A percentile compares a stretch with the other conserved stretches of the same genome.
phyloP scores from a whole-genome alignment of 2,329 filamentous ascomycete genomes.

The Exophiala dermatitidis region DNA sequence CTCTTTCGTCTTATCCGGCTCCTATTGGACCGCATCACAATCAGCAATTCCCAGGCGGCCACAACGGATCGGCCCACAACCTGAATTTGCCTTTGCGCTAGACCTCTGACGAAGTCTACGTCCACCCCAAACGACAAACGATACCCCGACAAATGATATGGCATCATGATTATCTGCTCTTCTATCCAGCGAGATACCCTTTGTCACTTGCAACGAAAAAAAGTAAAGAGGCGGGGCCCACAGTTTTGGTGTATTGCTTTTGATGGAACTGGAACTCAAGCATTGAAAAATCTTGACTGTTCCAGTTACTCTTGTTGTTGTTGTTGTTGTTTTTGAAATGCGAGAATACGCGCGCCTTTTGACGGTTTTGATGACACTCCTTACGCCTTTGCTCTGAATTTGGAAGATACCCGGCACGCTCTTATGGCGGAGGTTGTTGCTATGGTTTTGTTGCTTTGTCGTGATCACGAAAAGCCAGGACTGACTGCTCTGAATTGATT shows the following conservation, averaged over 20 bases:
- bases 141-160: conserved; percentile 25
- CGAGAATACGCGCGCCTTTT: neutral
- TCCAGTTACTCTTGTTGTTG: conserved; percentile 1
- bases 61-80: conserved; percentile 23
- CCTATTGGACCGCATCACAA: conserved; percentile 69
- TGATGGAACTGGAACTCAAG: conserved; percentile 10
- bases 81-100: conserved; percentile 27
- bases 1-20: conserved; percentile 90
- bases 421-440: conserved; percentile 9
- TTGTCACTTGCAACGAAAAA: conserved; percentile 24
- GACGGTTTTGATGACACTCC: conserved; percentile 12
- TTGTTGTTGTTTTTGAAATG: conserved; percentile 1
- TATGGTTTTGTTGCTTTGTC: conserved; percentile 4
- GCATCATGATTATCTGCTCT: conserved; percentile 26
- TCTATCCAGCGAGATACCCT: conserved; percentile 28
- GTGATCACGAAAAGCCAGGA: conserved; percentile 4
- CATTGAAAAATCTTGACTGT: neutral
- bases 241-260: conserved; percentile 13
- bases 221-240: conserved; percentile 12
- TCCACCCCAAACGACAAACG: conserved; percentile 20
- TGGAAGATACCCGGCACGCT: conserved; percentile 20
- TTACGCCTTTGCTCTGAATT: conserved; percentile 4
- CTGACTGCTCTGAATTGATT: conserved; percentile 7
- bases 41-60: conserved; percentile 14
- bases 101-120: conserved; percentile 21